Base-by-base conservation (phyloP, 1,284 basidiomycete species). In the Cutaneotrichosporon dermatis region DNA sequence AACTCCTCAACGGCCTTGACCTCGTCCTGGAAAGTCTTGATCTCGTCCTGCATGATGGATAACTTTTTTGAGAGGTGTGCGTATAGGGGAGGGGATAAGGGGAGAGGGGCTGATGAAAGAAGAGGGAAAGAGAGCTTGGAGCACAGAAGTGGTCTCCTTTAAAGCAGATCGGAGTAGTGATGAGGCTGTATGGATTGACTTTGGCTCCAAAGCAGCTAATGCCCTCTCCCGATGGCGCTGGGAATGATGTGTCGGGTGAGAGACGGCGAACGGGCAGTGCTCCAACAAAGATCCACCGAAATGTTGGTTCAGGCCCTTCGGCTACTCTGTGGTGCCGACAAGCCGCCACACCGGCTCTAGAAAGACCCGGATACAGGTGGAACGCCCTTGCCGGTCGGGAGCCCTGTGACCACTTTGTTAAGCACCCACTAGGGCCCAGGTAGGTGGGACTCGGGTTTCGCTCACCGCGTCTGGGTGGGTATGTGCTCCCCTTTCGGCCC, bases 1-100 rank as follows among this genome's bases (percentile, higher is more conserved):
- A 93, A 96, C 67, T 86, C 82, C 80, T 94, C 89, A 68, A 95
- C 87, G 67, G 87, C 80, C 60, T 86, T 85, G 62, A 95, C 89
- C 78, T 98, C 89, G 53, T 86, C 82, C 59, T 86, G 83, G 79
- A 96, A 95, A 59, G 78, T 80, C 58, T 82, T 79, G 55, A 69
- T 61, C 59, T 76, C 63, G 51, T 45, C 58, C 50, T 54, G 44
- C 58, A 59, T 58, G 48, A 34, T 64, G 50, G 25, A n/a, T 13
- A 8, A 13, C 13, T 5, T 48, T 34, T 44, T 12, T 53, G 33
- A 42, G 33, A 40, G 49, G 55, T 37, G 43, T 43, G 25, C 13
- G 4, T 33, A 34, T 16, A 34, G 16, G 33, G 37, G 33, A 33
- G 12, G 39, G 36, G 40, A 39, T 12, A 40, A 15, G 3, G 25